Evolutionary conservation across 371 early-diverging fungal species (phyloP).

Genomic region (Mucor saturninus): DNA sequence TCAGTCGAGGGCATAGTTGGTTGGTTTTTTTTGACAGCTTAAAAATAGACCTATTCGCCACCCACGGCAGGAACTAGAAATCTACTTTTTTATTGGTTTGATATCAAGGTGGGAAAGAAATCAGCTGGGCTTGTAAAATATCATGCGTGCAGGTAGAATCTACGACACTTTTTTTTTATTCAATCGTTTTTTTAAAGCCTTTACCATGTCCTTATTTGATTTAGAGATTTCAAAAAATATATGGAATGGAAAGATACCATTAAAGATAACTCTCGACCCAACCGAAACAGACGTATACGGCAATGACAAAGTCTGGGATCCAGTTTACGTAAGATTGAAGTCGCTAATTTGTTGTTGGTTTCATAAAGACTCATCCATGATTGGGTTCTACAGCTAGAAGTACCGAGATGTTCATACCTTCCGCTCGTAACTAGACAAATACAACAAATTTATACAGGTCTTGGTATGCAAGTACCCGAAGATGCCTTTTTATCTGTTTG

Average conservation of each 20-base stretch:
- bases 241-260: constrained; percentile 65
- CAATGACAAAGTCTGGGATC: constrained; percentile 38
- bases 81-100: too few relatives aligned
- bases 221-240: constrained; percentile 40
- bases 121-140: too few relatives aligned
- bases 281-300: constrained; percentile 38
- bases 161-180: too few relatives aligned
- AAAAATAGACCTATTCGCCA: too few relatives aligned
- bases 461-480: constrained; percentile 49
- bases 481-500: constrained; percentile 53
- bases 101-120: too few relatives aligned
- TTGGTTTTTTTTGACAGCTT: too few relatives aligned
- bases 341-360: background rate
- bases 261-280: constrained; percentile 53
- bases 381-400: constrained; percentile 47
- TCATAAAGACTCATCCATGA: background rate
- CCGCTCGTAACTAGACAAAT: constrained; percentile 61
- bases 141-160: too few relatives aligned
- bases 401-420: constrained; percentile 68
- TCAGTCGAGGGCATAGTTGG: too few relatives aligned
- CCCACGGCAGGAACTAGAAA: too few relatives aligned
- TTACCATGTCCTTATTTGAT: constrained; percentile 30
- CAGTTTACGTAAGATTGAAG: constrained; percentile 51
- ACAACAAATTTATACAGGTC: constrained; percentile 47
- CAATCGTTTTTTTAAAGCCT: too few relatives aligned